phyloP scores from a whole-genome alignment of 257 asterid species.

The Solanum dulcamara region DNA sequence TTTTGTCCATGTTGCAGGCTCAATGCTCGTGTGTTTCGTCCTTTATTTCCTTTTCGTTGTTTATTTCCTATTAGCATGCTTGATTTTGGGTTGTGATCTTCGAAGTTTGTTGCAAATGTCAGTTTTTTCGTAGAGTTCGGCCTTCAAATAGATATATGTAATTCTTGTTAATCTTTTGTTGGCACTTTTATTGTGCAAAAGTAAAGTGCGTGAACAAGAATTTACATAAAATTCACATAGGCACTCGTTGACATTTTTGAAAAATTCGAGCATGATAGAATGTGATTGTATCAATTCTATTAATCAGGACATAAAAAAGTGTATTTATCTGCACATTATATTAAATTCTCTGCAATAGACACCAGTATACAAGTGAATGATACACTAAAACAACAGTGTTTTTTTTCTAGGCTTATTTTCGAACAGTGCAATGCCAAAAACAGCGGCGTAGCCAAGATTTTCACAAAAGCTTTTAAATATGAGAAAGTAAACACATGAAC shows the following conservation, averaged over 20 bases:
- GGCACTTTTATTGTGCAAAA: too few relatives aligned
- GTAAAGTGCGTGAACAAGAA: too few relatives aligned
- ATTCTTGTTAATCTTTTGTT: too few relatives aligned
- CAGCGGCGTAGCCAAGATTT: too few relatives aligned
- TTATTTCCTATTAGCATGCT: background rate
- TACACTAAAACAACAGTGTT: background rate
- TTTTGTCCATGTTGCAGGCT: constrained; percentile 11
- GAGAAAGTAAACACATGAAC: too few relatives aligned
- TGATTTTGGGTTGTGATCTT: background rate
- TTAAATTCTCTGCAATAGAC: background rate
- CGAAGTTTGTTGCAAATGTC: background rate
- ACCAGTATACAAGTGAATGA: background rate
- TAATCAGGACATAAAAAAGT: background rate
- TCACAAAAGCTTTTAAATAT: too few relatives aligned
- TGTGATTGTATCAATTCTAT: background rate
- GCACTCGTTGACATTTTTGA: background rate
- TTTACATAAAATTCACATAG: too few relatives aligned
- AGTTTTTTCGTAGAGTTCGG: background rate
- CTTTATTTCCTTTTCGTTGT: background rate
- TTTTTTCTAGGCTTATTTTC: too few relatives aligned
- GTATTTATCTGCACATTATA: background rate
- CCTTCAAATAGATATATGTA: background rate
- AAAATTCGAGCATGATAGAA: background rate
- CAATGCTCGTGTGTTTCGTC: background rate
- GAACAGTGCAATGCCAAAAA: too few relatives aligned